Base-by-base conservation (phyloP, 1,284 basidiomycete species). In the Cryptococcus sp. region DNA sequence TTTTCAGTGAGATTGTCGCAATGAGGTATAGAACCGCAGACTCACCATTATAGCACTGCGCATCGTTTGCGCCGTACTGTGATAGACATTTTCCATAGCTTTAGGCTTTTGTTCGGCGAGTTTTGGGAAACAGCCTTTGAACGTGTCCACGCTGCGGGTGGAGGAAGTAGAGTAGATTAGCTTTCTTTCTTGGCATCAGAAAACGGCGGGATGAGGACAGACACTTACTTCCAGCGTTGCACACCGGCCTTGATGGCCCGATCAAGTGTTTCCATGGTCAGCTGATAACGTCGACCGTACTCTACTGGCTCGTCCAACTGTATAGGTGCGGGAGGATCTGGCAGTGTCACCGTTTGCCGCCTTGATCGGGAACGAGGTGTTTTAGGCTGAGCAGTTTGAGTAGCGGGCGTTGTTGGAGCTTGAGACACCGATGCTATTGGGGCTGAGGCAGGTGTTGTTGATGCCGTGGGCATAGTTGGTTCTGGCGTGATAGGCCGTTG, bases 211-310 rank as follows among this genome's bases (percentile, higher is more conserved):
- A 11, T 25, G 19, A 25, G 8, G 37, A 23, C 10, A 22, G 16
- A 2, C 11, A 76, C 75, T 63, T 59, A 78, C 75, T 69, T 74
- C 73, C 73, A 74, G 50, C 71, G 70, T 50, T 74, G 67, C 17
- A 74, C 62, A 13, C 72, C 73, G 38, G 66, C 68, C 48, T 69
- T 65, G 15, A 74, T 66, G 8, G 75, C 75, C 25, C 72, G 64
- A 34, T 76, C 70, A 7, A 78, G 48, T 15, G 73, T 69, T 22
- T 73, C 64, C 48, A 73, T 63, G 10, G 75, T 66, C 15, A 68
- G 50, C 55, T 70, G 59, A 51, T 76, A 76, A 44, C 76, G 62
- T 47, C 65, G 64, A 17, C 77, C 77, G 54, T 68, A 79, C 44
- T 67, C 65, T 5, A 64, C 54, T 19, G 63, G 65, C 16, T 59